phyloP scores from a whole-genome alignment of 345 rosid species.

The Camelina sativa region DNA sequence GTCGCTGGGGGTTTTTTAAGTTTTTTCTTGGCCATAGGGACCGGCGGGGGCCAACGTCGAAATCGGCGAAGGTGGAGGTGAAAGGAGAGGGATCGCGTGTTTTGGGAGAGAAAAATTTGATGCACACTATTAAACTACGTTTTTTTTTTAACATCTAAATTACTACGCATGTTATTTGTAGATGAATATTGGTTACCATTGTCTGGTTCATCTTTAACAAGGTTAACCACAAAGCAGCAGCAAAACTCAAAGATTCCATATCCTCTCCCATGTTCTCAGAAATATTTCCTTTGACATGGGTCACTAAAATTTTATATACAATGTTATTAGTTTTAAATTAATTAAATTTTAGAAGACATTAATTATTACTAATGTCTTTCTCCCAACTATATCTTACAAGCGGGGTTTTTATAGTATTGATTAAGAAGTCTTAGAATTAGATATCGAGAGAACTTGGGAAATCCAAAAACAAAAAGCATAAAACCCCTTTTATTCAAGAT shows the following conservation, averaged over 20 bases:
- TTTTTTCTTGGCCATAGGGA: no score
- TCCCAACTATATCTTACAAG: conserved; percentile 51
- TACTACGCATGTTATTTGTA: background rate
- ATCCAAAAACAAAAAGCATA: no score
- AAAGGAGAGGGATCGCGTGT: no score
- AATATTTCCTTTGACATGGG: background rate
- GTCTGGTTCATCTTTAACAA: conserved; percentile 69
- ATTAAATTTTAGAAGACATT: background rate
- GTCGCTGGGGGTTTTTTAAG: no score
- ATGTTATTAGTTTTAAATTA: background rate
- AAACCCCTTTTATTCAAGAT: no score
- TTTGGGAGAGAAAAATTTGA: background rate
- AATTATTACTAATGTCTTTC: background rate
- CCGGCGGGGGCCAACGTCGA: no score
- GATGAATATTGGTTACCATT: conserved; percentile 50
- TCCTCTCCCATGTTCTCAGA: conserved; percentile 1
- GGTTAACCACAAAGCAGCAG: conserved; percentile 63
- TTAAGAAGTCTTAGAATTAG: no score
- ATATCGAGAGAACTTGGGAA: no score
- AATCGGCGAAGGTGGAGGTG: no score
- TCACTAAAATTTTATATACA: background rate
- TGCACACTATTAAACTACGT: background rate
- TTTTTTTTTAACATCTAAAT: no score
- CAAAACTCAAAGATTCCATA: conserved; percentile 51
- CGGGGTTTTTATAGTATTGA: conserved; percentile 40